Conservation (phyloP, 2,329 filamentous ascomycete genomes). For the Aureobasidium subglaciale region DNA sequence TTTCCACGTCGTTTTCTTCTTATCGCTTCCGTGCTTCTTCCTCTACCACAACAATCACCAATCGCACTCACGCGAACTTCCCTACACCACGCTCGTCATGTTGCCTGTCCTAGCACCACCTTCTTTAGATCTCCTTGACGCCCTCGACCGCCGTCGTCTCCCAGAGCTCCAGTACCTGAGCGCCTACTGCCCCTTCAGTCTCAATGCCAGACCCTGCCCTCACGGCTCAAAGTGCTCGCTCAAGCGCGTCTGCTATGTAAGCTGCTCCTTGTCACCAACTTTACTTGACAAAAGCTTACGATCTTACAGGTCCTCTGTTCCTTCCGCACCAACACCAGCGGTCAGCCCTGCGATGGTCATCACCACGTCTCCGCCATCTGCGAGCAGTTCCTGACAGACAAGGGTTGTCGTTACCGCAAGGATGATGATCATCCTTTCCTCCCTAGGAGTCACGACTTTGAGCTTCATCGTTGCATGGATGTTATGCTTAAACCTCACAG, state of each 20-base stretch:
- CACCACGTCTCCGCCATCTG: background rate
- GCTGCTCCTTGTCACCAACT: background rate
- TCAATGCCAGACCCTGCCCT: background rate
- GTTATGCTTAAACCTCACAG: background rate
- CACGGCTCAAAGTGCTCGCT: conserved; percentile 1
- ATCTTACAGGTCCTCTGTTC: background rate
- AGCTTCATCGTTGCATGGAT: background rate
- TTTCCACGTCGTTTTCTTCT: too few species aligned
- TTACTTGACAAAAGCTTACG: background rate
- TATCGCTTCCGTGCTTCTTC: fast-evolving
- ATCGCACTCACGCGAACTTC: too few species aligned
- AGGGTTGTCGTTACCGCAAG: background rate
- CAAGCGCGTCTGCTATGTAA: background rate
- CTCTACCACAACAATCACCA: background rate
- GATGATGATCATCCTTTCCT: conserved; percentile 1
- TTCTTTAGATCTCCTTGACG: background rate
- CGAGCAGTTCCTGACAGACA: background rate
- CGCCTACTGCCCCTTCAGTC: background rate
- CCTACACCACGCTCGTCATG: too few species aligned
- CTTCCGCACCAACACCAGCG: background rate
- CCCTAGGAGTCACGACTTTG: background rate
- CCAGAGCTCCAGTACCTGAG: background rate
- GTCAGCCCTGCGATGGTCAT: background rate
- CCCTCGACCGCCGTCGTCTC: background rate
- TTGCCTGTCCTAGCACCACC: background rate